Evolutionary conservation across 352 stramenopile genomes (phyloP).

Genomic region (Phytophthora pini): DNA sequence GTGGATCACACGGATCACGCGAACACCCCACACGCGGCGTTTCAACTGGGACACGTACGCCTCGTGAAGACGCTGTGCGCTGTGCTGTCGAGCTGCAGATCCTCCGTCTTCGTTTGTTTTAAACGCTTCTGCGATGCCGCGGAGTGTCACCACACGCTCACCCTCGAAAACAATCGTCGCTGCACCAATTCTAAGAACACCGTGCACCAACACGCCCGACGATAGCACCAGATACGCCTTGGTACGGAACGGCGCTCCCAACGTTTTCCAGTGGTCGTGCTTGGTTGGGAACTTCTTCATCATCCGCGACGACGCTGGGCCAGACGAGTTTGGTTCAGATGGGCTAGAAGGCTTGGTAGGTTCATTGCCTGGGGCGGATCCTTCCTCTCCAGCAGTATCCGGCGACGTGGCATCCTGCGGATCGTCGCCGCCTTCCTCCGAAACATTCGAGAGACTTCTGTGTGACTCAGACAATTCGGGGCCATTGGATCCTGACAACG

Average conservation of each 20-base stretch:
- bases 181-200: constrained; percentile 71
- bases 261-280: constrained; percentile 74
- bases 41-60: constrained; percentile 75
- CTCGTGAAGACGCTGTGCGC: constrained; percentile 51
- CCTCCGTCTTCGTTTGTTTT: constrained; percentile 51
- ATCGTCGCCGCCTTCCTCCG: constrained; percentile 29
- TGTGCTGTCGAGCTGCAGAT: constrained; percentile 32
- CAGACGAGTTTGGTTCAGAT: constrained; percentile 23
- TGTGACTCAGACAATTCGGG: constrained; percentile 19
- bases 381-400: constrained; percentile 29
- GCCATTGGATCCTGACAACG: constrained; percentile 29
- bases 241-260: constrained; percentile 70
- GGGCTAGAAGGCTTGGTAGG: constrained; percentile 27
- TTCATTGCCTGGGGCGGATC: constrained; percentile 13
- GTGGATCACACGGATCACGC: constrained; percentile 84
- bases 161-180: constrained; percentile 86
- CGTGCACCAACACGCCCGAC: constrained; percentile 76
- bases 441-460: constrained; percentile 40
- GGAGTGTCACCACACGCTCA: constrained; percentile 73
- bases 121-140: constrained; percentile 59
- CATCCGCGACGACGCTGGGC: constrained; percentile 26
- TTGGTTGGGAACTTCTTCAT: constrained; percentile 47
- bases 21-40: constrained; percentile 78
- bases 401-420: constrained; percentile 24
- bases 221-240: constrained; percentile 82